Evolutionary conservation across 305 asterid genomes (phyloP).

Genomic region (Euphrasia arctica): DNA sequence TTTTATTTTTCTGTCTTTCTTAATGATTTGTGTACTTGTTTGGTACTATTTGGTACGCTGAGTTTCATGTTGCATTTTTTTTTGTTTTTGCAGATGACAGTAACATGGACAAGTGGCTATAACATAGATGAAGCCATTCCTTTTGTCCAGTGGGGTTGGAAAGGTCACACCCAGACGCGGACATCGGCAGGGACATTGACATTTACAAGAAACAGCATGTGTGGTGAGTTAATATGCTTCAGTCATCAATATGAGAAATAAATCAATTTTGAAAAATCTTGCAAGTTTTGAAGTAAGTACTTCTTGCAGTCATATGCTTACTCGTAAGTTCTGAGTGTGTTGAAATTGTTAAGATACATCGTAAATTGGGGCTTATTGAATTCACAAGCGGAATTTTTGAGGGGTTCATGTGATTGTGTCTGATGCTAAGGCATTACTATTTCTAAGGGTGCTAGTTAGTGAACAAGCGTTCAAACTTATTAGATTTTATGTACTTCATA

Average conservation of each 20-base stretch:
- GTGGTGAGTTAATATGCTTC: slow-evolving; percentile 34
- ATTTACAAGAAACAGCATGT: slow-evolving; percentile 72
- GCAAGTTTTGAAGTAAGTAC: slow-evolving; percentile 4
- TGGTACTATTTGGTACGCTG: neutral
- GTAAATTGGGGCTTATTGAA: neutral
- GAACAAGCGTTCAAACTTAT: neutral
- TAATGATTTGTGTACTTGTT: neutral
- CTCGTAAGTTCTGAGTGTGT: neutral
- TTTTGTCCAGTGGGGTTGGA: slow-evolving; percentile 69
- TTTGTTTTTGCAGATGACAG: slow-evolving; percentile 85
- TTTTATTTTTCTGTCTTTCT: neutral
- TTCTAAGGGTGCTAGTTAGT: neutral
- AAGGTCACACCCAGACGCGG: slow-evolving; percentile 36
- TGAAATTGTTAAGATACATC: neutral
- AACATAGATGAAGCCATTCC: slow-evolving; percentile 76
- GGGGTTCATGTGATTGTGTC: slow-evolving; percentile 7
- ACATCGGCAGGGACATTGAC: slow-evolving; percentile 90
- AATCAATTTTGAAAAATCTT: neutral
- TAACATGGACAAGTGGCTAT: slow-evolving; percentile 98
- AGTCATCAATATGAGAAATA: neutral
- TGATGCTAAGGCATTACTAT: neutral
- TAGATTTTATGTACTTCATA: neutral
- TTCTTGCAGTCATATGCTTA: slow-evolving; percentile 2
- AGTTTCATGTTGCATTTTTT: slow-evolving; percentile 21
- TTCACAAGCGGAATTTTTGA: slow-evolving; percentile 4